Evolutionary conservation across 2,329 filamentous ascomycete genomes (phyloP).

Genomic region (Monosporascus cannonballus): DNA sequence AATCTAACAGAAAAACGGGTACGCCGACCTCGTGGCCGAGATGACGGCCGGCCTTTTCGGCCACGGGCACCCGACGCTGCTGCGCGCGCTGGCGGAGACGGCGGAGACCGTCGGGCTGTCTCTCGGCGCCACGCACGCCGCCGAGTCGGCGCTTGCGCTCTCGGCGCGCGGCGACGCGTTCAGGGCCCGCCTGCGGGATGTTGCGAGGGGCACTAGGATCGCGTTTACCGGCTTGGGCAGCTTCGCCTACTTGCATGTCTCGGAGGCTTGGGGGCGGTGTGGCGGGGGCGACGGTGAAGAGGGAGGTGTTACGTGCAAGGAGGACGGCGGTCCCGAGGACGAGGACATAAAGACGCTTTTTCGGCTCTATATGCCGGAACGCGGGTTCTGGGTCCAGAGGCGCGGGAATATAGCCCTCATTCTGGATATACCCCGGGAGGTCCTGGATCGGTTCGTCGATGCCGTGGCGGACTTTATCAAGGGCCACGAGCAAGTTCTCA

Average conservation of each 20-base stretch:
- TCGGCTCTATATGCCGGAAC: constrained; percentile 41
- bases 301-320: constrained; percentile 21
- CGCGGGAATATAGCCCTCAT: constrained; percentile 36
- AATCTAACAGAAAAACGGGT: constrained; percentile 25
- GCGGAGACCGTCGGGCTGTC: constrained; percentile 44
- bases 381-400: constrained; percentile 35
- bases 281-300: constrained; percentile 24
- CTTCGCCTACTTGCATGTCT: constrained; percentile 20
- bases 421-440: constrained; percentile 30
- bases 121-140: constrained; percentile 45
- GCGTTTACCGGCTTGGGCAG: constrained; percentile 19
- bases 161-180: constrained; percentile 21
- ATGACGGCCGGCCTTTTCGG: constrained; percentile 61
- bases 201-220: constrained; percentile 15
- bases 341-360: constrained; percentile 33
- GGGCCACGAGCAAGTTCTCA: neutral
- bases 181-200: constrained; percentile 10
- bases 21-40: constrained; percentile 57
- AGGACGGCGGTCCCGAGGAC: constrained; percentile 23
- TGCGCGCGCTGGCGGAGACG: constrained; percentile 16
- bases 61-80: constrained; percentile 53
- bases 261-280: constrained; percentile 22
- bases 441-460: constrained; percentile 34
- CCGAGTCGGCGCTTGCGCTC: constrained; percentile 35
- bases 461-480: neutral